phyloP scores from a whole-genome alignment of 2,329 filamentous ascomycete species.

The Trichocomaceae sp. region DNA sequence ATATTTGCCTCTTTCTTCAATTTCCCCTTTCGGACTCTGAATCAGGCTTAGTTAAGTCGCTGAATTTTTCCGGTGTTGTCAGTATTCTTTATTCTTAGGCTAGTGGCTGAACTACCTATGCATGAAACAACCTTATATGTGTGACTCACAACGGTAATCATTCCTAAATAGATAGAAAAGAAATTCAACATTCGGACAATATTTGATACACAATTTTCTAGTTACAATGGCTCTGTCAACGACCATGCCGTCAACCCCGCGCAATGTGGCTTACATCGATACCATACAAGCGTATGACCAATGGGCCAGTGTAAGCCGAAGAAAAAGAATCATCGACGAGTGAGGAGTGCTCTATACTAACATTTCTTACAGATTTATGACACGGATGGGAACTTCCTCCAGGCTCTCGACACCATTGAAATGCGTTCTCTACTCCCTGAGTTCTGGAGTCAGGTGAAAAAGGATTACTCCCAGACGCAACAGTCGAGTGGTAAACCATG shows the following conservation, averaged over 20 bases:
- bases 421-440: conserved; percentile 46
- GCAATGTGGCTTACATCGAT: conserved; percentile 22
- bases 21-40: too few species aligned
- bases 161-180: too few species aligned
- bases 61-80: neutral
- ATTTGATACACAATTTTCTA: neutral
- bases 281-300: conserved; percentile 34
- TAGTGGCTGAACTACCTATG: neutral
- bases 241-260: conserved; percentile 10
- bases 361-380: conserved; percentile 49
- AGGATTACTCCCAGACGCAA: neutral
- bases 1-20: too few species aligned
- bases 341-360: neutral
- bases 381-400: conserved; percentile 60
- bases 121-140: too few species aligned
- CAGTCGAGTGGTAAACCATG: conserved; percentile 14
- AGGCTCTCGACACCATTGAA: conserved; percentile 55
- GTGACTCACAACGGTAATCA: too few species aligned
- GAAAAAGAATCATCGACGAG: neutral
- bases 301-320: conserved; percentile 29
- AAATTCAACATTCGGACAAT: too few species aligned
- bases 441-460: conserved; percentile 31
- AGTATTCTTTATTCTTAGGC: too few species aligned
- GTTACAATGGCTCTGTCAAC: conserved; percentile 7
- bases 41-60: neutral